Percentiles rank a stretch among this genome's conserved stretches.
These are phyloP conservation scores for Malus sylvestris DNA, from an alignment of 306 rosid genomes.

Conservation along the genomic window DNA sequence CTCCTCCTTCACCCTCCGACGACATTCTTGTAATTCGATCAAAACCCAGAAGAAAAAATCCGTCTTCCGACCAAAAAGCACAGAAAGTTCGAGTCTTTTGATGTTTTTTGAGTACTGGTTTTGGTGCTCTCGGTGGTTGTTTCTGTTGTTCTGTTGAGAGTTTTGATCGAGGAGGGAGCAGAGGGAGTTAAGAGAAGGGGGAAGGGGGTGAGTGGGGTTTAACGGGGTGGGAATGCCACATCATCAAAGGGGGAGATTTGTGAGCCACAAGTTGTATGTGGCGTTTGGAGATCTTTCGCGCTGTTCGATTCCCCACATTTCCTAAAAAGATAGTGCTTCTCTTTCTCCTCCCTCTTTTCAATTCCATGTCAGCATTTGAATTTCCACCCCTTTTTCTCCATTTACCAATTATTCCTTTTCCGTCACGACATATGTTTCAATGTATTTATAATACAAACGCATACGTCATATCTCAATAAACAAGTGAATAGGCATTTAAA, in stretches of 20 bases:
- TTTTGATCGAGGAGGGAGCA: not conserved
- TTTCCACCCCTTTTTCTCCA: not conserved
- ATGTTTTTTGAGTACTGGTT: not conserved
- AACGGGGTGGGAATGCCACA: slow-evolving; percentile 42
- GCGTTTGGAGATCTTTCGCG: slow-evolving; percentile 62
- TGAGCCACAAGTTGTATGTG: slow-evolving; percentile 86
- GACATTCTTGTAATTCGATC: slow-evolving; percentile 38
- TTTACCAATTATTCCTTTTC: not conserved
- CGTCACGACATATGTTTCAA: fast-evolving
- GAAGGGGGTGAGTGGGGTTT: slow-evolving; percentile 2
- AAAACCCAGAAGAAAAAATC: not conserved
- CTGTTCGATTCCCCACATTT: slow-evolving; percentile 69
- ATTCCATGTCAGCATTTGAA: slow-evolving; percentile 33
- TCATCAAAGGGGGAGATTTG: slow-evolving; percentile 38
- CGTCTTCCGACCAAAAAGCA: not conserved
- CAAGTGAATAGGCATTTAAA: too few species aligned
- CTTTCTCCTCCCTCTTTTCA: slow-evolving; percentile 27
- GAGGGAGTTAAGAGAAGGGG: not conserved
- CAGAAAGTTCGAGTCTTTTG: not conserved
- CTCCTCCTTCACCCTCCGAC: slow-evolving; percentile 40
- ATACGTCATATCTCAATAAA: too few species aligned
- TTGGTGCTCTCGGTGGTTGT: not conserved
- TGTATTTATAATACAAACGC: fast-evolving
- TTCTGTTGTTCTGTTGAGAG: not conserved
- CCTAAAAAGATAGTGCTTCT: slow-evolving; percentile 52